Evolutionary conservation across 1,284 basidiomycete species (phyloP).

Genomic region (Pseudozyma sp.): DNA sequence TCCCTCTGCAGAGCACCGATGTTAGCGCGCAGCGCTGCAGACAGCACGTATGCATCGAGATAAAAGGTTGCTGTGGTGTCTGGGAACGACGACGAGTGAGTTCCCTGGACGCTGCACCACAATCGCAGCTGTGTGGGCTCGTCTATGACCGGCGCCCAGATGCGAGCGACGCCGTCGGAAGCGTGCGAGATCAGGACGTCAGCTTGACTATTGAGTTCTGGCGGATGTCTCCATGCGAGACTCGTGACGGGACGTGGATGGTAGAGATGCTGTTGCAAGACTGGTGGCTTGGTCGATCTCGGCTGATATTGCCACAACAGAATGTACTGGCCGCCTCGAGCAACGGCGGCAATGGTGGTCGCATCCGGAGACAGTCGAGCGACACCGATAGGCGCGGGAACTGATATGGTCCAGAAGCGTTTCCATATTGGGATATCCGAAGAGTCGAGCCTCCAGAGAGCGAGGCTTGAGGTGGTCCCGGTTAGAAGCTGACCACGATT

Average conservation of each 20-base stretch:
- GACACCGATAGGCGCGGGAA: conserved; percentile 30
- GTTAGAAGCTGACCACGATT: conserved; percentile 32
- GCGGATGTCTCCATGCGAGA: conserved; percentile 37
- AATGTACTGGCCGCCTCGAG: conserved; percentile 35
- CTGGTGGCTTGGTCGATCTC: conserved; percentile 18
- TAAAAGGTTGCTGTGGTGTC: conserved; percentile 22
- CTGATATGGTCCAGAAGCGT: conserved; percentile 37
- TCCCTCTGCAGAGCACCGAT: conserved; percentile 47
- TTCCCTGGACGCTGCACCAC: conserved; percentile 40
- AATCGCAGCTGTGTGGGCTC: conserved; percentile 54
- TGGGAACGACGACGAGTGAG: background rate
- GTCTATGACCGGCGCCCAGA: conserved; percentile 61
- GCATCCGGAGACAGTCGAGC: conserved; percentile 46
- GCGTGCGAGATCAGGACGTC: conserved; percentile 50
- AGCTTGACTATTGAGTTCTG: conserved; percentile 41
- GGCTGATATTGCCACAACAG: conserved; percentile 46
- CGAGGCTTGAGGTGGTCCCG: conserved; percentile 31
- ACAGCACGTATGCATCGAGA: conserved; percentile 36
- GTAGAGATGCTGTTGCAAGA: conserved; percentile 39
- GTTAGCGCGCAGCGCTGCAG: conserved; percentile 40
- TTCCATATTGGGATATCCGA: conserved; percentile 46
- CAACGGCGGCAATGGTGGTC: conserved; percentile 43
- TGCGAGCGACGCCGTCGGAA: conserved; percentile 45
- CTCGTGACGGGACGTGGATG: conserved; percentile 35
- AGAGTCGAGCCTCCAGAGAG: conserved; percentile 45